phyloP scores from a whole-genome alignment of 1,139 yeast species.

The Hanseniaspora uvarum region DNA sequence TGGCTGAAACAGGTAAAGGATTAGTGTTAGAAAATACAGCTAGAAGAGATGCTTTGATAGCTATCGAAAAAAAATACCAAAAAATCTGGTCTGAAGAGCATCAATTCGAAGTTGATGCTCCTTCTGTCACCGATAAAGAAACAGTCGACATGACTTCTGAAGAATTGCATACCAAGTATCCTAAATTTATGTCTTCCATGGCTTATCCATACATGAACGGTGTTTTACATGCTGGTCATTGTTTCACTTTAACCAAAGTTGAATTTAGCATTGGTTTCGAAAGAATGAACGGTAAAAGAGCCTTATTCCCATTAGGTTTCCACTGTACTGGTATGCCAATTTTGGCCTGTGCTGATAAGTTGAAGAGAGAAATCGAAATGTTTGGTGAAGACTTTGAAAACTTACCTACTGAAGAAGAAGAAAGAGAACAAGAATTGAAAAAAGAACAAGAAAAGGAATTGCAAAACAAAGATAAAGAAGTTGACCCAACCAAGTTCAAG shows the following conservation, averaged over 20 bases:
- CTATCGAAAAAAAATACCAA: conserved; percentile 82
- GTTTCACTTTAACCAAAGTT: conserved; percentile 87
- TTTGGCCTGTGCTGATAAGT: conserved; percentile 91
- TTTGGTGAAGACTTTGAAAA: conserved; percentile 76
- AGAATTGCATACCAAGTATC: conserved; percentile 65
- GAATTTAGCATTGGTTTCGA: conserved; percentile 92
- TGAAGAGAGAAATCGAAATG: conserved; percentile 80
- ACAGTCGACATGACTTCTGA: conserved; percentile 46
- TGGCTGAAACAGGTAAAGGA: conserved; percentile 23
- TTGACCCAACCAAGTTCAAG: conserved; percentile 78
- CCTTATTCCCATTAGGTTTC: conserved; percentile 92
- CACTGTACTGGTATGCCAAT: conserved; percentile 99
- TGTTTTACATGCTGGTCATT: conserved; percentile 94
- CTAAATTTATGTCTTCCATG: conserved; percentile 87
- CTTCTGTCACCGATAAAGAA: conserved; percentile 52
- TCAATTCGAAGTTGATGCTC: conserved; percentile 80
- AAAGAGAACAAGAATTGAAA: conserved; percentile 36
- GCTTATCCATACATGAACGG: conserved; percentile 99
- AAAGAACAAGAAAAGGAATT: conserved; percentile 25
- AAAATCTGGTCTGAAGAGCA: conserved; percentile 77
- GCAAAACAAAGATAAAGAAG: conserved; percentile 32
- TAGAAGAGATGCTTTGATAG: conserved; percentile 89
- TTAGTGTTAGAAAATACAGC: conserved; percentile 46
- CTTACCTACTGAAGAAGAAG: conserved; percentile 51
- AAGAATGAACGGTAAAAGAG: conserved; percentile 87